Conservation (phyloP, 2,329 filamentous ascomycete genomes). For the Claviceps arundinis region DNA sequence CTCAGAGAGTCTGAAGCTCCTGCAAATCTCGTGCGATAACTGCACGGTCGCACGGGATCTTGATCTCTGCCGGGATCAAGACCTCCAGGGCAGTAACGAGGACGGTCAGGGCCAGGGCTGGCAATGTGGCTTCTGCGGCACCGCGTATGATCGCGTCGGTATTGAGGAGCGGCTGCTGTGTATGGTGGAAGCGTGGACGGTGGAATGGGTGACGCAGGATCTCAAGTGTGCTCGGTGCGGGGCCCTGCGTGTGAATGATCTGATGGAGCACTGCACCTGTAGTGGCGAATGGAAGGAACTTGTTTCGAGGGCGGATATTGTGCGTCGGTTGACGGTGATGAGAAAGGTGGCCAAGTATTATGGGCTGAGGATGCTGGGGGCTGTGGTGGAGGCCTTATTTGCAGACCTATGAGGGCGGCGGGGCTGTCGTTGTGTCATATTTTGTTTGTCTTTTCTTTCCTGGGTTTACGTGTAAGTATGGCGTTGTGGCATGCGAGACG, state of each 20-base stretch:
- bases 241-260: slow-evolving; percentile 74
- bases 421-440: not conserved
- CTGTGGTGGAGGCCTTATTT: slow-evolving; percentile 54
- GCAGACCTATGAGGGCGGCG: slow-evolving; percentile 24
- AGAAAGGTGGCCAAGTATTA: slow-evolving; percentile 66
- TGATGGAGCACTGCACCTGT: slow-evolving; percentile 93
- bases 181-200: slow-evolving; percentile 58
- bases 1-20: slow-evolving; percentile 56
- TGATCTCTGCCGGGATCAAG: slow-evolving; percentile 83
- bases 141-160: slow-evolving; percentile 61
- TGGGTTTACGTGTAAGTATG: no score
- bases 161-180: slow-evolving; percentile 76
- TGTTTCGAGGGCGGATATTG: slow-evolving; percentile 52
- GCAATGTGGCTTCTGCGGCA: slow-evolving; percentile 65
- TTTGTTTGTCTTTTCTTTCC: no score
- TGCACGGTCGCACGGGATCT: slow-evolving; percentile 83
- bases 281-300: slow-evolving; percentile 72
- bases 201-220: slow-evolving; percentile 82
- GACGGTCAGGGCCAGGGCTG: slow-evolving; percentile 37
- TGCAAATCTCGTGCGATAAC: slow-evolving; percentile 72
- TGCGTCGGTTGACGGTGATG: slow-evolving; percentile 55
- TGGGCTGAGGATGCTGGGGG: slow-evolving; percentile 66
- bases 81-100: slow-evolving; percentile 40
- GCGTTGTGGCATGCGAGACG: no score
- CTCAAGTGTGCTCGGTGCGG: slow-evolving; percentile 62